Evolutionary conservation across 768 basidiomycete genomes (phyloP).

Genomic region (Leccinellum rugosiceps): DNA sequence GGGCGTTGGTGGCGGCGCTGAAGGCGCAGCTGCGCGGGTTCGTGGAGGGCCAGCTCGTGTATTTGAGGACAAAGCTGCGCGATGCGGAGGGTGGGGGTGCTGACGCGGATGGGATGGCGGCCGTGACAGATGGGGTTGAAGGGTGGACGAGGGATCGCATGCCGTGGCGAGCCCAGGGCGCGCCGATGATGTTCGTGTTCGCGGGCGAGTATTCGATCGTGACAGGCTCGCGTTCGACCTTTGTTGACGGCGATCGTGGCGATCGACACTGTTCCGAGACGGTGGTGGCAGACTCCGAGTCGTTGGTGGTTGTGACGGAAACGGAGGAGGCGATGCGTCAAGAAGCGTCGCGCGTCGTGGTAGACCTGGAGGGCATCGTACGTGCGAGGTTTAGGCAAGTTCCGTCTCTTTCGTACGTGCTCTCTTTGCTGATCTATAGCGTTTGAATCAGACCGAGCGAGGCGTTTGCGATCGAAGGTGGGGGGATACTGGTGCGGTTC

Average conservation of each 20-base stretch:
- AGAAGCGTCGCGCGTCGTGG: slow-evolving; percentile 17
- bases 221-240: neutral
- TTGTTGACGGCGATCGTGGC: neutral
- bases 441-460: slow-evolving; percentile 13
- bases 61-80: slow-evolving; percentile 18
- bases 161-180: neutral
- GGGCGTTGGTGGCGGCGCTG: slow-evolving; percentile 13
- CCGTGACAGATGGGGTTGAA: neutral
- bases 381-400: slow-evolving; percentile 20
- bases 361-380: slow-evolving; percentile 12
- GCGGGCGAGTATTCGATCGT: slow-evolving; percentile 27
- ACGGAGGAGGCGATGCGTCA: slow-evolving; percentile 10
- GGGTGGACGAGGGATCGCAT: neutral
- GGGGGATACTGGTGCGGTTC: slow-evolving; percentile 23
- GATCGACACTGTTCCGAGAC: neutral
- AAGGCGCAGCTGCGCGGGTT: slow-evolving; percentile 12
- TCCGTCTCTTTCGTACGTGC: neutral
- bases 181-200: slow-evolving; percentile 19
- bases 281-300: too few species aligned
- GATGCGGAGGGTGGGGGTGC: neutral
- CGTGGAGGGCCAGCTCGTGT: slow-evolving; percentile 18
- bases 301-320: neutral
- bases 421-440: neutral
- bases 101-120: neutral
- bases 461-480: slow-evolving; percentile 19